Percentiles rank a stretch among this genome's conserved stretches.
Evolutionary conservation across 1,284 basidiomycete species (phyloP).

Genomic region (Phellinidium pouzarii): DNA sequence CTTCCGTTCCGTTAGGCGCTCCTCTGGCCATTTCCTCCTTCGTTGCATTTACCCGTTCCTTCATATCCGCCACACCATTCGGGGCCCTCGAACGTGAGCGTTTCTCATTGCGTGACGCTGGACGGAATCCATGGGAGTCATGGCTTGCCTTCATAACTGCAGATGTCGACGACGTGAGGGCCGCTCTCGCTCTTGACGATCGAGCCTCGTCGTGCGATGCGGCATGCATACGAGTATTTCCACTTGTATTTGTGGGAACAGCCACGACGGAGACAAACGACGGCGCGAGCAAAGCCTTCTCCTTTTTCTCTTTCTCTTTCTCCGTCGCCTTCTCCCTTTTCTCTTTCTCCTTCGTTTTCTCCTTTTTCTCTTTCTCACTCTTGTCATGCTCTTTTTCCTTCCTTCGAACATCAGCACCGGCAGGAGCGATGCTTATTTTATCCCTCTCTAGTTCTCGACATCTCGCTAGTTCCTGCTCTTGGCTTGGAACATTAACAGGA

Average conservation of each 20-base stretch:
- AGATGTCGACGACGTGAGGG: not conserved
- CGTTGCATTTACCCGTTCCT: not conserved
- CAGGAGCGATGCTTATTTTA: not conserved
- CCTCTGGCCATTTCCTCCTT: not conserved
- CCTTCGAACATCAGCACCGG: too few species aligned
- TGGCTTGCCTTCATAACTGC: not conserved
- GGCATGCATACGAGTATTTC: not conserved
- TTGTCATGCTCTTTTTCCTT: not conserved
- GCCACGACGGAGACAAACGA: not conserved
- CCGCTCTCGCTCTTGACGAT: constrained; percentile 25
- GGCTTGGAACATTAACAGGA: not conserved
- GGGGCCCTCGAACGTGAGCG: not conserved
- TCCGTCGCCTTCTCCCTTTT: too few species aligned
- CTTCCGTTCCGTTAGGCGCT: not conserved
- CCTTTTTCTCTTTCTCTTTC: not conserved
- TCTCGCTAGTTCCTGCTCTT: not conserved
- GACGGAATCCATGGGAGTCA: not conserved
- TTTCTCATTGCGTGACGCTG: not conserved
- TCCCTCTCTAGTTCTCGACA: not conserved
- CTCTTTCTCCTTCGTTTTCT: not conserved
- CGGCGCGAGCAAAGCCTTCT: not conserved
- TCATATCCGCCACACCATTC: not conserved
- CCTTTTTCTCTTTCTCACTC: not conserved
- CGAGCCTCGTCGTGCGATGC: not conserved
- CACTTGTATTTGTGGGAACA: not conserved